These are phyloP conservation scores for Rasamsonia emersonii DNA, from an alignment of 2,329 filamentous ascomycete species.

Conservation along the genomic window DNA sequence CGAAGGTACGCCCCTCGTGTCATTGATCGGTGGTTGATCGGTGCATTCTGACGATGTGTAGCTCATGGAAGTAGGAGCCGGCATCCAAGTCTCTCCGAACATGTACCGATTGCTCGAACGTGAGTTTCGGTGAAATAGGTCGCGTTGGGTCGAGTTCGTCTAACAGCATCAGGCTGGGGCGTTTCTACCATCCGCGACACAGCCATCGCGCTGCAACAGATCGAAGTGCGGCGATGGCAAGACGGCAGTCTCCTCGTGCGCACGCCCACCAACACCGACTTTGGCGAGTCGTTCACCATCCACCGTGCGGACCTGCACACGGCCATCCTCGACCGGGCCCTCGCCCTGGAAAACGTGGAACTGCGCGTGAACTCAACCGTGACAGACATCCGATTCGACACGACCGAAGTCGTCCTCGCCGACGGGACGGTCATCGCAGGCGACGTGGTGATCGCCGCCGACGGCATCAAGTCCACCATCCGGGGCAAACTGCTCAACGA, in stretches of 20 bases:
- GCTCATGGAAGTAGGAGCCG: slow-evolving; percentile 56
- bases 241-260: slow-evolving; percentile 22
- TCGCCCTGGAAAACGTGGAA: slow-evolving; percentile 21
- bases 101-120: slow-evolving; percentile 66
- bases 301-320: slow-evolving; percentile 30
- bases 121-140: slow-evolving; percentile 13
- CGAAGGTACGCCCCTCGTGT: slow-evolving; percentile 26
- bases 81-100: slow-evolving; percentile 75
- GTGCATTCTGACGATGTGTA: slow-evolving; percentile 9
- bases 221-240: slow-evolving; percentile 28
- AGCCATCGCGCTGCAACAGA: slow-evolving; percentile 25
- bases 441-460: slow-evolving; percentile 45
- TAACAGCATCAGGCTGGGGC: slow-evolving; percentile 27
- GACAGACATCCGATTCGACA: slow-evolving; percentile 18
- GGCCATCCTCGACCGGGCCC: slow-evolving; percentile 19
- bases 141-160: too few relatives aligned
- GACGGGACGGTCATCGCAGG: slow-evolving; percentile 22
- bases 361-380: slow-evolving; percentile 22
- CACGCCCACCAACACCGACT: slow-evolving; percentile 27
- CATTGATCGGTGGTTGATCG: not conserved
- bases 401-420: slow-evolving; percentile 20
- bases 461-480: slow-evolving; percentile 45
- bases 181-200: slow-evolving; percentile 25
- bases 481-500: slow-evolving; percentile 32
- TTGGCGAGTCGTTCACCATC: slow-evolving; percentile 26